These are phyloP conservation scores for Sugiyamaella novakii DNA, from an alignment of 1,139 yeast species.

Conservation along the genomic window DNA sequence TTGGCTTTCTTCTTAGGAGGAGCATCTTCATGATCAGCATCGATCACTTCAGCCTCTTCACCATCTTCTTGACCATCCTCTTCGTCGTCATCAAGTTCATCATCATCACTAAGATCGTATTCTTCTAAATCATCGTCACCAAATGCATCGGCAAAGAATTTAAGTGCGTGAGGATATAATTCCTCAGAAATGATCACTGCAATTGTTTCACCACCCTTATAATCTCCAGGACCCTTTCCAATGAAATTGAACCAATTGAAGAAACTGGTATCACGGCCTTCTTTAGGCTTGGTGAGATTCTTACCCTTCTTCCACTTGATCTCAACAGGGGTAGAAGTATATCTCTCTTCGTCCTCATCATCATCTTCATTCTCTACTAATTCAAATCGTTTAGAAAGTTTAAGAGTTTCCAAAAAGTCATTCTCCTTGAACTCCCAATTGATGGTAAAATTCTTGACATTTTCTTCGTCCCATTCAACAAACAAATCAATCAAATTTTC, in stretches of 20 bases:
- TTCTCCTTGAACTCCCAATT: slow-evolving; percentile 42
- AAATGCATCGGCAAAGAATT: slow-evolving; percentile 37
- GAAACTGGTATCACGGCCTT: slow-evolving; percentile 40
- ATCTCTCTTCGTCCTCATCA: slow-evolving; percentile 31
- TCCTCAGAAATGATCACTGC: slow-evolving; percentile 45
- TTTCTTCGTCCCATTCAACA: slow-evolving; percentile 38
- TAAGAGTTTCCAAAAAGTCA: slow-evolving; percentile 36
- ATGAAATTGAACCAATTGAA: slow-evolving; percentile 43
- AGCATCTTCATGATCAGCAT: slow-evolving; percentile 32
- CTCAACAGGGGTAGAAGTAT: slow-evolving; percentile 37
- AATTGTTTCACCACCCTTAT: slow-evolving; percentile 40
- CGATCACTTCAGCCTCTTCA: slow-evolving; percentile 30
- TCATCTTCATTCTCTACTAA: slow-evolving; percentile 27
- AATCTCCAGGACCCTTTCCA: slow-evolving; percentile 43
- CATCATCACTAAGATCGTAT: slow-evolving; percentile 35
- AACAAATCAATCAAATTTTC: slow-evolving; percentile 38
- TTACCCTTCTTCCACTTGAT: slow-evolving; percentile 44
- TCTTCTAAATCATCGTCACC: slow-evolving; percentile 31
- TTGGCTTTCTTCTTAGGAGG: slow-evolving; percentile 35
- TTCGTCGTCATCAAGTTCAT: slow-evolving; percentile 36
- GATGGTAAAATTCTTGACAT: slow-evolving; percentile 39
- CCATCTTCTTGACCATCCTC: slow-evolving; percentile 33
- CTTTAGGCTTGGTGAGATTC: slow-evolving; percentile 36
- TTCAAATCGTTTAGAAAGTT: slow-evolving; percentile 37
- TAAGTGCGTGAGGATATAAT: slow-evolving; percentile 46